A percentile compares a stretch with the other conserved stretches of the same genome.
phyloP scores from a whole-genome alignment of 2,329 filamentous ascomycete genomes.

The Penicillium nordicum region DNA sequence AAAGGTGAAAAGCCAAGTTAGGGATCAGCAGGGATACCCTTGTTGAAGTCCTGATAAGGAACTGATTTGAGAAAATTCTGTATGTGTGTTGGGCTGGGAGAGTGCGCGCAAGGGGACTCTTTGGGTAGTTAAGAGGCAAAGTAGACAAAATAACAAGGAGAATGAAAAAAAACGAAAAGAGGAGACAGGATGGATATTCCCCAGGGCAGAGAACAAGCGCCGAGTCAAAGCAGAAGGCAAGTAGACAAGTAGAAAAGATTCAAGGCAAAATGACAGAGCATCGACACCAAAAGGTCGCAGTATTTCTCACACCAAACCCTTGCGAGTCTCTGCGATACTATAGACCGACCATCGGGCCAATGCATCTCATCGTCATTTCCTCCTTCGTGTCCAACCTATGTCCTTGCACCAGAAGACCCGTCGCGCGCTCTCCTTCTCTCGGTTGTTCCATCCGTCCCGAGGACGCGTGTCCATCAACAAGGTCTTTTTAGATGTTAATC shows the following conservation, averaged over 20 bases:
- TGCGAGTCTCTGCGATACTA: conserved; percentile 10
- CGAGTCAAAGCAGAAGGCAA: conserved; percentile 10
- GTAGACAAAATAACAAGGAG: conserved; percentile 30
- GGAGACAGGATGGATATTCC: conserved; percentile 7
- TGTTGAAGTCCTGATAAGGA: conserved; percentile 28
- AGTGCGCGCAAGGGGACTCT: conserved; percentile 29
- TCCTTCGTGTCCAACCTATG: conserved; percentile 13
- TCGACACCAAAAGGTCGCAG: neutral
- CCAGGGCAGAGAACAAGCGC: conserved; percentile 12
- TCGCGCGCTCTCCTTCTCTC: conserved; percentile 15
- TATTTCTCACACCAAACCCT: conserved; percentile 8
- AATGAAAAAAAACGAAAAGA: conserved; percentile 23
- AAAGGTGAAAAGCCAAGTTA: conserved; percentile 18
- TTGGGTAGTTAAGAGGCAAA: conserved; percentile 28
- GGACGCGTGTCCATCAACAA: conserved; percentile 35
- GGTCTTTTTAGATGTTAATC: conserved; percentile 29
- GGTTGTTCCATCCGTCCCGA: conserved; percentile 21
- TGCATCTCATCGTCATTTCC: conserved; percentile 6
- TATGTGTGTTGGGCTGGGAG: conserved; percentile 23
- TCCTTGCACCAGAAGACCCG: conserved; percentile 13
- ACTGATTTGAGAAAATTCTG: conserved; percentile 26
- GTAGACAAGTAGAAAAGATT: conserved; percentile 6
- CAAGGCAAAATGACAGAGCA: conserved; percentile 7
- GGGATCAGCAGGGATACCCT: conserved; percentile 23
- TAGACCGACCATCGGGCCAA: conserved; percentile 6